Evolutionary conservation across 163 green algal genomes (phyloP), one percentile per base, ranked within the genome.

Genomic region (Chlamydomonas reinhardtii): DNA sequence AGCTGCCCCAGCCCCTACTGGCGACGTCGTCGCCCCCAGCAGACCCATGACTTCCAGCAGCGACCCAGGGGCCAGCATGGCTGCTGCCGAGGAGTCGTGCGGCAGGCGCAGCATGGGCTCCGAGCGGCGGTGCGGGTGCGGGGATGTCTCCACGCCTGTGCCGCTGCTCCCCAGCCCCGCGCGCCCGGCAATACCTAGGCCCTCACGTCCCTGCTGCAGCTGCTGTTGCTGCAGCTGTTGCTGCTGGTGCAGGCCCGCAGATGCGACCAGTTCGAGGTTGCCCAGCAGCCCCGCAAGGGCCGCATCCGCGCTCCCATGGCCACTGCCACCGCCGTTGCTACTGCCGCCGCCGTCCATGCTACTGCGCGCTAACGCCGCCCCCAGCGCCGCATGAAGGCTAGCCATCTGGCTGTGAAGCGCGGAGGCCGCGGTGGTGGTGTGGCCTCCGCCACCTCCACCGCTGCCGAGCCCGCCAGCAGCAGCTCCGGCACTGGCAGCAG

Each of bases 401-500:
- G 31, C 31, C 20, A 19, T 59, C 43, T 64, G 48, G 62, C 4
- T 43, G 54, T 35, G 31, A 39, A 32, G 56, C n/a, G 66, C 19
- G 70, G 52, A 29, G 73, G 70, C 24, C 22, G 69, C 34, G 73
- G 80, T 8, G 39, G 80, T 8, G 39, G 5, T 48, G 39, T 8
- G 5, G 39, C 39, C 39, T 8, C 5, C 5, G 39, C 39, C 39
- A 8, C 39, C 39, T 5, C 39, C 39, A 48, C 32, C 39, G 48
- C 24, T 65, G 48, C 19, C 73, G 32, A 35, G 76, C 66, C 34
- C 29, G 52, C 56, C 25, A 31, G 69, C 35, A 56, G 68, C 75
- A 73, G 83, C 56, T 43, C 75, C 62, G 59, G 85, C 72, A 83
- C 61, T 31, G 31, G n/a, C 31, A 52, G 64, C 29, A 71, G 43